phyloP scores from a whole-genome alignment of 345 rosid species.

The Syzygium aromaticum region DNA sequence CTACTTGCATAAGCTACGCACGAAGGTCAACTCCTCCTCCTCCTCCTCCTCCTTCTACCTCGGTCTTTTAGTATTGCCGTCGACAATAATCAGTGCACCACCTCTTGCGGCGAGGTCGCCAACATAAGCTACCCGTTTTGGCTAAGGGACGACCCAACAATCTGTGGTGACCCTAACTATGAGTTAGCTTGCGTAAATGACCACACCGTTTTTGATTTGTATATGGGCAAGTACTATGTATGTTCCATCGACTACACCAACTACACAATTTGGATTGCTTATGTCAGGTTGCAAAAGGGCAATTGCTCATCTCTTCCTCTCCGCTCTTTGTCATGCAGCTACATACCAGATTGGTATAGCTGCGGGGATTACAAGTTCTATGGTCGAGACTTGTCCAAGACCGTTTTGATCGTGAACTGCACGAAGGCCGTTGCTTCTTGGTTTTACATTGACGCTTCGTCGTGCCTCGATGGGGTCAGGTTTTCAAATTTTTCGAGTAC shows the following conservation, averaged over 20 bases:
- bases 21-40: background rate
- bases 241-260: background rate
- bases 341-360: fast-evolving
- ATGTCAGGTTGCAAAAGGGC: background rate
- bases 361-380: fast-evolving
- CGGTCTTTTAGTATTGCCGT: too few species aligned
- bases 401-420: background rate
- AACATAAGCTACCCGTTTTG: background rate
- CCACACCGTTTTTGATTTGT: fast-evolving
- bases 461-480: background rate
- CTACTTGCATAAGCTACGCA: too few species aligned
- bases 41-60: too few species aligned
- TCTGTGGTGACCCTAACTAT: fast-evolving
- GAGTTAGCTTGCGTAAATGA: background rate
- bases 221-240: background rate
- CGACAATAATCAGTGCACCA: background rate
- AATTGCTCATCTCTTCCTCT: background rate
- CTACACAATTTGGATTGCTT: background rate
- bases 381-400: background rate
- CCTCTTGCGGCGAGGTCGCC: background rate
- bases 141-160: background rate
- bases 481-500: background rate
- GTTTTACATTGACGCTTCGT: fast-evolving
- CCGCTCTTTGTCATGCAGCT: background rate
- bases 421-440: background rate